Conservation (phyloP, 768 basidiomycete species). For the Lentinula sp. region DNA sequence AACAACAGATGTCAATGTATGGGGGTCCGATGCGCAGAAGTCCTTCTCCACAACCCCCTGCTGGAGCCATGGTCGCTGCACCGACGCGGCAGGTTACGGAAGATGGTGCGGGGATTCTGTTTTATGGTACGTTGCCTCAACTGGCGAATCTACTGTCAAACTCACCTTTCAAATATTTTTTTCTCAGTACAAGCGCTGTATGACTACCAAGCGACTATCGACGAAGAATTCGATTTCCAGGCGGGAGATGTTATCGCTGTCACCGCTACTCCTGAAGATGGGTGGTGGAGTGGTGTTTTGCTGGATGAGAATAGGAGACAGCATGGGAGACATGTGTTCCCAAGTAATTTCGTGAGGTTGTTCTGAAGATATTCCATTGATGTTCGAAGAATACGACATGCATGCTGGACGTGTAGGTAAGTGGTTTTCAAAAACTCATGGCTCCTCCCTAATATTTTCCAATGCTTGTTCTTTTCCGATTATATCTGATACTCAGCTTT, state of each 20-base stretch:
- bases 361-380: constrained; percentile 25
- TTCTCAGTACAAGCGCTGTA: constrained; percentile 58
- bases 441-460: background rate
- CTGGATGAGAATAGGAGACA: constrained; percentile 46
- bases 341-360: constrained; percentile 56
- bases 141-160: background rate
- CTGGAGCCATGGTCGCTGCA: constrained; percentile 24
- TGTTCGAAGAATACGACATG: background rate
- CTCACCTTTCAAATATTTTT: background rate
- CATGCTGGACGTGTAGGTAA: background rate
- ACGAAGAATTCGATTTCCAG: constrained; percentile 76
- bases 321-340: constrained; percentile 48
- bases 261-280: constrained; percentile 67
- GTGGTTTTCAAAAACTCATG: background rate
- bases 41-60: constrained; percentile 41
- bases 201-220: constrained; percentile 54
- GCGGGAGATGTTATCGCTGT: constrained; percentile 72
- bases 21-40: constrained; percentile 17
- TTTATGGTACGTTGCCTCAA: constrained; percentile 9
- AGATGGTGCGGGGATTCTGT: constrained; percentile 10
- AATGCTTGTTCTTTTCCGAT: background rate
- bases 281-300: constrained; percentile 74
- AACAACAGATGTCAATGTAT: background rate
- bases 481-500: too few relatives aligned
- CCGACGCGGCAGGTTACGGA: constrained; percentile 31